Evolutionary conservation across 176 grass and related monocot genomes (phyloP).

Genomic region (Alloteropsis semialata): DNA sequence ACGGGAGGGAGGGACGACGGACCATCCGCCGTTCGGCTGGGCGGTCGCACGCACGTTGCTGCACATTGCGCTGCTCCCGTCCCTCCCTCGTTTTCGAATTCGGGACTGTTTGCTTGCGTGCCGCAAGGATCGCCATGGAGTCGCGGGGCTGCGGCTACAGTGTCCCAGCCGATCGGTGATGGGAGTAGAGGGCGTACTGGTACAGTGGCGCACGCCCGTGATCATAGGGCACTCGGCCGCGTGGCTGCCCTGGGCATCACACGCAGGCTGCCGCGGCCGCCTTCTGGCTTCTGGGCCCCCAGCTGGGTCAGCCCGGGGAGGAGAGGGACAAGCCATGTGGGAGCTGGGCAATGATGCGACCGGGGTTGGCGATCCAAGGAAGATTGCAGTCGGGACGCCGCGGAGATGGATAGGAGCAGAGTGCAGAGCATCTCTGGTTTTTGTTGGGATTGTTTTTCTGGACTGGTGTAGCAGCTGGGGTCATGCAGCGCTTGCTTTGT

Average conservation of each 20-base stretch:
- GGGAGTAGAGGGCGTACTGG: too few relatives aligned
- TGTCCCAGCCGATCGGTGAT: not conserved
- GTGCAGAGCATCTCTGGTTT: not conserved
- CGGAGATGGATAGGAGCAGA: slow-evolving; percentile 26
- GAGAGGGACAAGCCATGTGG: slow-evolving; percentile 38
- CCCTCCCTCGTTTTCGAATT: not conserved
- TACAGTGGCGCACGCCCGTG: not conserved
- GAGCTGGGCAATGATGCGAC: not conserved
- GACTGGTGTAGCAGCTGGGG: not conserved
- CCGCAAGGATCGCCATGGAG: not conserved
- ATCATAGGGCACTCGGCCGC: not conserved
- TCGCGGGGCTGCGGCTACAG: not conserved
- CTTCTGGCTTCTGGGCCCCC: slow-evolving; percentile 8
- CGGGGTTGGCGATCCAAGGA: slow-evolving; percentile 13
- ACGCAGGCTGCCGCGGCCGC: not conserved
- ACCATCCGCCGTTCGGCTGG: not conserved
- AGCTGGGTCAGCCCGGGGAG: not conserved
- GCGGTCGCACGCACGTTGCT: not conserved
- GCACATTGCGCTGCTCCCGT: slow-evolving; percentile 22
- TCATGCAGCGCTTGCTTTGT: not conserved
- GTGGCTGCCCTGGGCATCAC: slow-evolving; percentile 20
- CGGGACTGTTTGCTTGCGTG: not conserved
- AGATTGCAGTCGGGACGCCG: slow-evolving; percentile 14
- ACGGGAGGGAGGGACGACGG: not conserved
- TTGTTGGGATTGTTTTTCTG: not conserved